Conservation (phyloP, 108 stramenopile species). For the Cyclotella atomus region DNA sequence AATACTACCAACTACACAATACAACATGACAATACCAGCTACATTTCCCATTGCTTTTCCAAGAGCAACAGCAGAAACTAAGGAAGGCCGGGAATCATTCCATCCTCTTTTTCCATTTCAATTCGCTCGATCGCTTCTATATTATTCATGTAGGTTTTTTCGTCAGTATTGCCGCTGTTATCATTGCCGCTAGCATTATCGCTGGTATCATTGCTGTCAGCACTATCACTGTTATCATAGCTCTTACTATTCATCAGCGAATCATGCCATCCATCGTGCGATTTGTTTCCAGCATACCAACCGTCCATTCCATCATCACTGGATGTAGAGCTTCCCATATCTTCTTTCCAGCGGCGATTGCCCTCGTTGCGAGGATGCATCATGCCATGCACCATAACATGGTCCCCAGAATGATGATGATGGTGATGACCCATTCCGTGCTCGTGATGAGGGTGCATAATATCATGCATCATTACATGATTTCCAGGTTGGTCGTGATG, state of each 20-base stretch:
- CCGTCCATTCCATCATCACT: constrained; percentile 3
- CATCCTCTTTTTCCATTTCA: constrained; percentile 8
- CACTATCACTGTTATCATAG: neutral
- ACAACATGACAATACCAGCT: neutral
- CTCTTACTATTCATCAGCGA: neutral
- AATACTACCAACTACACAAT: too few relatives aligned
- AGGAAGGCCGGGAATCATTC: constrained; percentile 17
- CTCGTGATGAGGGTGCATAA: neutral
- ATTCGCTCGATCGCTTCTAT: constrained; percentile 8
- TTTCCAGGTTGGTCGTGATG: neutral
- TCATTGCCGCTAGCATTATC: neutral
- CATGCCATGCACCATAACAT: neutral
- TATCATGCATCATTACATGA: neutral
- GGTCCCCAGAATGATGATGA: neutral
- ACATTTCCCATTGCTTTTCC: neutral
- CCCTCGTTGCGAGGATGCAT: neutral
- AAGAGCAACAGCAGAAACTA: too few relatives aligned
- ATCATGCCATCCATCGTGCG: constrained; percentile 17
- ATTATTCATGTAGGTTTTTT: neutral
- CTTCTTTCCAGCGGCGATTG: neutral
- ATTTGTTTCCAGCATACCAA: constrained; percentile 11
- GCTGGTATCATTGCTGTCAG: neutral
- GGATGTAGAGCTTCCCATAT: neutral
- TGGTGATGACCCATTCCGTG: neutral
- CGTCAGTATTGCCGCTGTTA: neutral